Evolutionary conservation across 2,329 filamentous ascomycete genomes (phyloP).

Genomic region (Pseudogymnoascus sp.): DNA sequence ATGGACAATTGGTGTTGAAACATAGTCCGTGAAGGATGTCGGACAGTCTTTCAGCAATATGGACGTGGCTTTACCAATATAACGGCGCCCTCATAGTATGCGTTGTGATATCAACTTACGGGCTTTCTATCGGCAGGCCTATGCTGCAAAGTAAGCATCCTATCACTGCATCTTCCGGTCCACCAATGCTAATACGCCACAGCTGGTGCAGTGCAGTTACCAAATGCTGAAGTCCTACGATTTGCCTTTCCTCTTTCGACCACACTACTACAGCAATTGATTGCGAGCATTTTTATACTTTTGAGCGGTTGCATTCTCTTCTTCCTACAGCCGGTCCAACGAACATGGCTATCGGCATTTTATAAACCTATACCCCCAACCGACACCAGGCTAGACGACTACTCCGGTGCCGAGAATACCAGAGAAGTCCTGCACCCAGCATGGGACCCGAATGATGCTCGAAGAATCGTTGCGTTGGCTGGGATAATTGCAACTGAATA

Average conservation of each 20-base stretch:
- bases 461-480: neutral
- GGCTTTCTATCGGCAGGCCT: neutral
- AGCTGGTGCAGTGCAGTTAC: neutral
- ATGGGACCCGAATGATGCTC: neutral
- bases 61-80: neutral
- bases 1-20: neutral
- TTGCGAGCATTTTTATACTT: neutral
- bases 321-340: neutral
- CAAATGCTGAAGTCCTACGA: neutral
- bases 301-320: neutral
- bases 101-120: neutral
- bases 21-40: neutral
- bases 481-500: neutral
- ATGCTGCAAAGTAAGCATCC: neutral
- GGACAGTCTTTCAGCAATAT: neutral
- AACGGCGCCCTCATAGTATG: neutral
- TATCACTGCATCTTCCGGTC: neutral
- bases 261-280: neutral
- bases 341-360: neutral
- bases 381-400: neutral
- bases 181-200: neutral
- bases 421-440: neutral
- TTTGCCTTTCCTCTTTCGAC: constrained; percentile 3
- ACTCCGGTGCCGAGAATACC: neutral
- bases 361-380: neutral